Base-by-base conservation (phyloP, 768 basidiomycete species). In the Rossbeevera mucosa region DNA sequence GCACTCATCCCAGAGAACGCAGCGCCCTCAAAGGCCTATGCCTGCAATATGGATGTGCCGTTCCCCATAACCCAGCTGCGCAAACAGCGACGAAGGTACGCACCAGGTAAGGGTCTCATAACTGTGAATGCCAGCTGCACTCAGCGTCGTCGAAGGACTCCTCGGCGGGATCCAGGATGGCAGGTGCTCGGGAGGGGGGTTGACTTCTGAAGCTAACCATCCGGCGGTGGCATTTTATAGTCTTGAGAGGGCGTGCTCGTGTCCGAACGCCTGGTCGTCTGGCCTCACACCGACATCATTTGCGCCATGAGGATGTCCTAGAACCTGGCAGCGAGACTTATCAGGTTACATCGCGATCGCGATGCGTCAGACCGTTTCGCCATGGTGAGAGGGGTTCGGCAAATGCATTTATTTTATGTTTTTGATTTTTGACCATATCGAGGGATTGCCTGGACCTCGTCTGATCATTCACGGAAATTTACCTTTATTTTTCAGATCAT, bases 391-490 rank as follows among this genome's bases (percentile, higher is more conserved):
- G 57, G 53, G 43, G 58, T 57, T 55, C 60, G 60, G 60, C 54
- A 62, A 64, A 50, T 53, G 47, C 48, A 40, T 51, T 51, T 53
- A 59, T 56, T 61, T 59, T 49, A 54, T 62, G 48, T 52, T 51
- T 50, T 62, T 62, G 58, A 56, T 52, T 51, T 50, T 62, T 62
- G 58, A 55, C 64, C 55, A 57, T 65, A 61, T 68, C 56, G 63
- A 64, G 59, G 52, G 61, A 49, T 50, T 50, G 51, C 50, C 61
- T 58, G 51, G 53, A 61, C 56, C 7, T 38, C 50, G 42, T 54
- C 53, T 51, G 40, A 64, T 67, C 59, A 59, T 67, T 58, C 63
- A 51, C 45, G 61, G 50, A 56, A 57, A 54, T 54, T 49, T 55
- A 53, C 43, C 53, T 49, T 53, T 56, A 54, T 56, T 56, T 61